Conservation (phyloP, 352 stramenopile species). For the Pythium sp. region DNA sequence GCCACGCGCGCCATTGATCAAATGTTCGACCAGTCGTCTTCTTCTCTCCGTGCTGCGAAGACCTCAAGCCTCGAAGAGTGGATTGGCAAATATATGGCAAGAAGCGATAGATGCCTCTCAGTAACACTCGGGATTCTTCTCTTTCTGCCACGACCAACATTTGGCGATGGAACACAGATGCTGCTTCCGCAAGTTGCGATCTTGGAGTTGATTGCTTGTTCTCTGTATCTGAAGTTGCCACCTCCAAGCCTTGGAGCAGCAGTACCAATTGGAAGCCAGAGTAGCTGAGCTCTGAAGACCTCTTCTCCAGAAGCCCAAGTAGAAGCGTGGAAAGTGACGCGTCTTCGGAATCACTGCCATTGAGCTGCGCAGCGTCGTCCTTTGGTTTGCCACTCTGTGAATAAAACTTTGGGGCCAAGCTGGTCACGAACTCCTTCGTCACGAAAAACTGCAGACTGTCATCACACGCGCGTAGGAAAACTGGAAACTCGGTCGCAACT, state of each 20-base stretch:
- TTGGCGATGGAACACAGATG: constrained; percentile 37
- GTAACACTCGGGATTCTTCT: constrained; percentile 26
- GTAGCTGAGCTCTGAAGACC: constrained; percentile 36
- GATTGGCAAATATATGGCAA: constrained; percentile 57
- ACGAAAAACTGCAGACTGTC: constrained; percentile 67
- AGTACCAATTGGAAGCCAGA: constrained; percentile 47
- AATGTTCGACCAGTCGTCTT: constrained; percentile 12
- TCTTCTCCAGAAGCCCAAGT: constrained; percentile 28
- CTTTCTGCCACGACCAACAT: constrained; percentile 35
- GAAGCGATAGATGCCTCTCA: constrained; percentile 44
- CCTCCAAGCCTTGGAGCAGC: constrained; percentile 36
- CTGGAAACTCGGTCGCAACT: constrained; percentile 30
- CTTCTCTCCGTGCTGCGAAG: constrained; percentile 17
- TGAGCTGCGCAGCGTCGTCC: neutral
- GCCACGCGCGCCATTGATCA: constrained; percentile 47
- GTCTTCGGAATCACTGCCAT: neutral
- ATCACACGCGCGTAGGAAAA: constrained; percentile 41
- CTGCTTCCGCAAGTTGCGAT: constrained; percentile 17
- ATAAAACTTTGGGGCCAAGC: constrained; percentile 27
- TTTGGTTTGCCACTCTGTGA: neutral
- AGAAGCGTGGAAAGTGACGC: constrained; percentile 14
- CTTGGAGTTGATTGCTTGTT: neutral
- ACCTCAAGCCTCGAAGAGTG: constrained; percentile 36
- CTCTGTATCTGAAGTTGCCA: neutral
- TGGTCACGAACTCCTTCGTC: constrained; percentile 40